phyloP scores from a whole-genome alignment of 257 asterid species.

The Sherardia arvensis region DNA sequence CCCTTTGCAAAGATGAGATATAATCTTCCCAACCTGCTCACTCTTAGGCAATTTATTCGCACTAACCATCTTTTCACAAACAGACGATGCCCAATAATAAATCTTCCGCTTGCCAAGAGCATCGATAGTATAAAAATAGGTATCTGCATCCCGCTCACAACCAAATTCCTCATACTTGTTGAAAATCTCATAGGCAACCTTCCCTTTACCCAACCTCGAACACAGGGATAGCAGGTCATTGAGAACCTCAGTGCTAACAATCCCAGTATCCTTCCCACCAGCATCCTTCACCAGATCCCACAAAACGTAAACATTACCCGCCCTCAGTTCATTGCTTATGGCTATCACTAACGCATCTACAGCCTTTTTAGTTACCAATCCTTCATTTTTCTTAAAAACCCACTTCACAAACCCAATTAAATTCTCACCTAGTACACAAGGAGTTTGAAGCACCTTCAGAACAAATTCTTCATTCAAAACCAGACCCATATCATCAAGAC shows the following conservation, averaged over 20 bases:
- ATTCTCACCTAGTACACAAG: slow-evolving; percentile 46
- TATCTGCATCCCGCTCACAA: slow-evolving; percentile 42
- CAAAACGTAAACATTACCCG: slow-evolving; percentile 43
- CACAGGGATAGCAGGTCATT: slow-evolving; percentile 48
- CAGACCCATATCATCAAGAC: slow-evolving; percentile 39
- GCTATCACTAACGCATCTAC: slow-evolving; percentile 43
- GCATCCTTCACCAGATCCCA: slow-evolving; percentile 66
- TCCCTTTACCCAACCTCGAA: slow-evolving; percentile 58
- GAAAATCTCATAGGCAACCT: slow-evolving; percentile 73
- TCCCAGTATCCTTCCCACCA: slow-evolving; percentile 43
- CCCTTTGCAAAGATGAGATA: slow-evolving; percentile 60
- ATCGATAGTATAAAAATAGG: slow-evolving; percentile 61
- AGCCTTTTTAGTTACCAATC: slow-evolving; percentile 21
- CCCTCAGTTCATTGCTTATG: slow-evolving; percentile 31
- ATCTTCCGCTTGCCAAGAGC: slow-evolving; percentile 67
- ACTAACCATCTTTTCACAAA: slow-evolving; percentile 61
- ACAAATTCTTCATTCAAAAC: slow-evolving; percentile 47
- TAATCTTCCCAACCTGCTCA: slow-evolving; percentile 55
- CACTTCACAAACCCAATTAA: slow-evolving; percentile 57
- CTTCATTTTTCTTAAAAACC: slow-evolving; percentile 36
- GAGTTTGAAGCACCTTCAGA: slow-evolving; percentile 51
- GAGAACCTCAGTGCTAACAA: slow-evolving; percentile 42
- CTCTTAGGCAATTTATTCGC: slow-evolving; percentile 43
- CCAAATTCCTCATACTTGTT: slow-evolving; percentile 71
- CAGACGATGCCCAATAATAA: slow-evolving; percentile 49